Percentiles rank a stretch among this genome's conserved stretches.
Evolutionary conservation across 2,329 filamentous ascomycete species (phyloP).

Genomic region (Monilinia fructicola): DNA sequence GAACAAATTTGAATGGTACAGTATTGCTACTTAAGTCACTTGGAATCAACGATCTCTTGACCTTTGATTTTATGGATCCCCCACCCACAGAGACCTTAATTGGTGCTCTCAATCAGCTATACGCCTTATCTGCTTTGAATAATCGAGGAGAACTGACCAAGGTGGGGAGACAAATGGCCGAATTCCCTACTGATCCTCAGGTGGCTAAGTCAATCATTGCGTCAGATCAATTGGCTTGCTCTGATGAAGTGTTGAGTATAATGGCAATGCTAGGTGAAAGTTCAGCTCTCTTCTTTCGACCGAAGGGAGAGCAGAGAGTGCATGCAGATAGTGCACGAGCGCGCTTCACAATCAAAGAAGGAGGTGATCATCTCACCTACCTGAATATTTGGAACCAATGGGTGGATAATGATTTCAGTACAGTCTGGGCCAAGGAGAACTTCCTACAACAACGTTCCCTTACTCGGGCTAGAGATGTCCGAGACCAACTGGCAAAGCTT

Average conservation of each 20-base stretch:
- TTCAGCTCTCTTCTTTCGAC: slow-evolving; percentile 86
- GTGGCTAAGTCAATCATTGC: slow-evolving; percentile 85
- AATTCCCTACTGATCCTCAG: slow-evolving; percentile 92
- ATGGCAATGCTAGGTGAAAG: slow-evolving; percentile 93
- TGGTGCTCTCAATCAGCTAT: slow-evolving; percentile 83
- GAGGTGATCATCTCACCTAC: slow-evolving; percentile 84
- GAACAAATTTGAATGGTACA: slow-evolving; percentile 81
- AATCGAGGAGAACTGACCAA: slow-evolving; percentile 87
- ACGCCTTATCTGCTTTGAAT: slow-evolving; percentile 85
- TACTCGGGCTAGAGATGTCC: slow-evolving; percentile 83
- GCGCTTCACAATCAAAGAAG: slow-evolving; percentile 85
- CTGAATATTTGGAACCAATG: slow-evolving; percentile 96
- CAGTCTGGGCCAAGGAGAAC: slow-evolving; percentile 87
- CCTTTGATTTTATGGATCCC: slow-evolving; percentile 96
- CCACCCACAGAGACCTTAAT: slow-evolving; percentile 89
- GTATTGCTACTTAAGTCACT: slow-evolving; percentile 85
- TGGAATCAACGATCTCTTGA: slow-evolving; percentile 86
- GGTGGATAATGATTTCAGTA: slow-evolving; percentile 86
- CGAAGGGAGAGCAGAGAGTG: slow-evolving; percentile 89
- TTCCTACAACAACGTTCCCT: slow-evolving; percentile 91
- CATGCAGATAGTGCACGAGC: slow-evolving; percentile 88
- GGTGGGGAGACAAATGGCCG: slow-evolving; percentile 88
- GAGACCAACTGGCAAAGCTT: slow-evolving; percentile 87
- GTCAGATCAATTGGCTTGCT: slow-evolving; percentile 86
- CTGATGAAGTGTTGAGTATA: slow-evolving; percentile 87